Evolutionary conservation across 78 protist species (phyloP), one percentile per base, ranked within the genome.

Genomic region (Emiliania huxleyi): DNA sequence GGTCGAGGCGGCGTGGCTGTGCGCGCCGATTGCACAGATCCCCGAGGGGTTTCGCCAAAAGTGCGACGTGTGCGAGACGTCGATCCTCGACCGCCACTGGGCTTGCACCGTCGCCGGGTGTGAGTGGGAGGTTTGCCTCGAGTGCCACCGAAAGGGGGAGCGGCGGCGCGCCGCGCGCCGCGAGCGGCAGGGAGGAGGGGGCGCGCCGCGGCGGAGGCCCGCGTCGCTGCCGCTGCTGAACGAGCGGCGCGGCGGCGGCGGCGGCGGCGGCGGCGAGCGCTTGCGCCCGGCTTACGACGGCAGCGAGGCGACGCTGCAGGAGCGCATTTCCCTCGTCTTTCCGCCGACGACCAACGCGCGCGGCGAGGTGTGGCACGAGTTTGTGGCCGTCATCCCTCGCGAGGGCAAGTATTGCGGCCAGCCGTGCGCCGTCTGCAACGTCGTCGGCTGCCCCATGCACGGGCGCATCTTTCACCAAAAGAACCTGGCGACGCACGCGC

Each of bases 51-150:
- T 33, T 2, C 85, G 85, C 48, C 85, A 77, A 40, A 77, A 77
- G 85, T 77, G 85, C 46, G 85, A 77, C 46, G 85, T 77, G 44
- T 77, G 85, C 85, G 85, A 77, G 85, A 77, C 85, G 21, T 77
- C 85, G n/a, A 77, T 77, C 29, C 26, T 77, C 33, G 46, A 77
- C 46, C 44, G 85, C 23, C 85, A 77, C 85, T 77, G 85, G 85
- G 85, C 85, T 2, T 77, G 85, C 29, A 1, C 29, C 85, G 85
- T 77, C 29, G 15, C 48, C n/a, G 48, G 85, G 5, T 77, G 85
- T 48, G 85, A 77, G 29, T 77, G 85, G 85, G 85, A 77, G 46
- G 85, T 77, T 4, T 77, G 85, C 46, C 8, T 77, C 33, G 4
- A 0, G n/a, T 77, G 85, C 85, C 85, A 77, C 46, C 18, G 85